Percentiles rank a stretch among this genome's conserved stretches.
These are phyloP conservation scores for Neurospora hispaniola DNA, from an alignment of 495 filamentous ascomycete species.

Conservation along the genomic window DNA sequence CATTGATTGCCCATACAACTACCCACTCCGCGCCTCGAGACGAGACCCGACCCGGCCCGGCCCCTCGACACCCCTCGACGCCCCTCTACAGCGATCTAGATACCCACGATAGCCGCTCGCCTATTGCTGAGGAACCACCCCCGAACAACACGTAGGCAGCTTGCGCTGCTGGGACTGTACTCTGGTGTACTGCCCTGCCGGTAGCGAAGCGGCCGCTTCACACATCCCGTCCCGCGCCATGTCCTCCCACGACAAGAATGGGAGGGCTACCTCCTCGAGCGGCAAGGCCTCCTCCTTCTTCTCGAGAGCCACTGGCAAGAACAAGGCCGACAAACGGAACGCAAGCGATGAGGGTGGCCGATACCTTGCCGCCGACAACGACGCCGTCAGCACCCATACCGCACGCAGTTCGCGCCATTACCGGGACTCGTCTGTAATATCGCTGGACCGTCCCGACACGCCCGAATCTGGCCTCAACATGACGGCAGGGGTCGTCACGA, in stretches of 20 bases:
- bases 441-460: constrained; percentile 51
- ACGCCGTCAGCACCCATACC: constrained; percentile 44
- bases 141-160: constrained; percentile 7
- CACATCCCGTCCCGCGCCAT: constrained; percentile 28
- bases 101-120: constrained; percentile 3
- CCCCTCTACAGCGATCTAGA: neutral
- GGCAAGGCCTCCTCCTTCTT: constrained; percentile 64
- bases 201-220: constrained; percentile 20
- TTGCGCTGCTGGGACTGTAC: constrained; percentile 2
- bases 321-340: constrained; percentile 54
- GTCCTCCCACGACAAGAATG: constrained; percentile 62
- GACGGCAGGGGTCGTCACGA: constrained; percentile 77
- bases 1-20: constrained; percentile 15
- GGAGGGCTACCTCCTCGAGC: constrained; percentile 57
- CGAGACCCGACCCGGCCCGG: neutral
- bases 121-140: constrained; percentile 6
- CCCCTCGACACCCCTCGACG: constrained; percentile 5
- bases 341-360: constrained; percentile 38
- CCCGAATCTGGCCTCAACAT: constrained; percentile 48
- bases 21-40: neutral
- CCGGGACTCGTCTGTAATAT: constrained; percentile 66
- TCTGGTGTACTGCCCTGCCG: constrained; percentile 4
- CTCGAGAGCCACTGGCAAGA: constrained; percentile 60
- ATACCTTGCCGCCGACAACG: constrained; percentile 38
- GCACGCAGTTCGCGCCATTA: constrained; percentile 74